phyloP scores from a whole-genome alignment of 176 grass and related monocot species.

The Panicum miliaceum region DNA sequence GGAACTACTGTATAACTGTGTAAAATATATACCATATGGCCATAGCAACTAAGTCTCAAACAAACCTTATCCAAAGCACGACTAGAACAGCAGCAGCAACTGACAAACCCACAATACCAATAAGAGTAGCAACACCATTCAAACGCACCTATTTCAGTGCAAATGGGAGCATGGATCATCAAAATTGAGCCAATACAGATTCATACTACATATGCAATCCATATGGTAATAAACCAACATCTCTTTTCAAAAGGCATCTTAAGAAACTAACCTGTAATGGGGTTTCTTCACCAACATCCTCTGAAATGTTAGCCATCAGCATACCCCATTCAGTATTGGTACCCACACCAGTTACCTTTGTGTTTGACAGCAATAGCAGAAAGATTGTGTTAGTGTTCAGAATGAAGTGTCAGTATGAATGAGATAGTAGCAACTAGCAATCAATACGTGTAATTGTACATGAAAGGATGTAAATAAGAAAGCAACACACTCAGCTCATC shows the following conservation, averaged over 20 bases:
- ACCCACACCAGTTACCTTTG: constrained; percentile 92
- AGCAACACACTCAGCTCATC: constrained; percentile 13
- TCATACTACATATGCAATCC: neutral
- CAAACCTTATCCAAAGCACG: constrained; percentile 83
- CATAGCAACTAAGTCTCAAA: constrained; percentile 2
- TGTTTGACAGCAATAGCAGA: constrained; percentile 31
- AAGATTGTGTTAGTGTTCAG: neutral
- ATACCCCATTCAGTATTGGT: constrained; percentile 94
- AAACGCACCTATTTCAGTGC: constrained; percentile 71
- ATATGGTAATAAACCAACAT: constrained; percentile 1
- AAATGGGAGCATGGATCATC: constrained; percentile 2
- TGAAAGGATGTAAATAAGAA: constrained; percentile 24
- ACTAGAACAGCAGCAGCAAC: constrained; percentile 80
- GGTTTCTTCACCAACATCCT: constrained; percentile 94
- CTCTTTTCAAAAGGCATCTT: constrained; percentile 8
- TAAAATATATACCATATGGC: constrained; percentile 26
- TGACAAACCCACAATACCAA: constrained; percentile 81
- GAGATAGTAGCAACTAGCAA: constrained; percentile 20
- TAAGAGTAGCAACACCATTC: constrained; percentile 94
- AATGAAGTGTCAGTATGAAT: constrained; percentile 19
- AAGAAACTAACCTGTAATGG: constrained; percentile 86
- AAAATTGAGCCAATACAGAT: neutral
- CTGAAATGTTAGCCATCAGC: constrained; percentile 94
- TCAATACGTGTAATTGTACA: neutral
- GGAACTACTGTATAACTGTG: neutral